These are phyloP conservation scores for Zizania palustris DNA, from an alignment of 202 grass and related monocot species.

Conservation along the genomic window DNA sequence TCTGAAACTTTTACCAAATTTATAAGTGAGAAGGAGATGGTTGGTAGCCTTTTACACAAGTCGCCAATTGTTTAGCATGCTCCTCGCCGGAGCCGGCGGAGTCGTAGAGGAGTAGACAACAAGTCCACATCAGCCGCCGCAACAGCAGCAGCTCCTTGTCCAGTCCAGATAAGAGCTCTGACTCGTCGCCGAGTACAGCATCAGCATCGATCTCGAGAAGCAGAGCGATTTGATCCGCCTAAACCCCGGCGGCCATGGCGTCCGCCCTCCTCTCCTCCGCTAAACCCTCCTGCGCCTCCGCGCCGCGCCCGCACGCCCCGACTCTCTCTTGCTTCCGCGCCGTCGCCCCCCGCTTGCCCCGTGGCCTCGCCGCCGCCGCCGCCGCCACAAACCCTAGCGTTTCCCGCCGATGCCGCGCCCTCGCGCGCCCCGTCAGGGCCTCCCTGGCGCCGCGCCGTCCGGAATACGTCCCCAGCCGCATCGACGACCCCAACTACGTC, in stretches of 20 bases:
- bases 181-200: background rate
- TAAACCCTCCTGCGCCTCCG: constrained; percentile 40
- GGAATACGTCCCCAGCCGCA: constrained; percentile 66
- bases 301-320: background rate
- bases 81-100: background rate
- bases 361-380: constrained; percentile 6
- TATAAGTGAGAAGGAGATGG: no score
- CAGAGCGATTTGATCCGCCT: constrained; percentile 16
- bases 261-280: constrained; percentile 46
- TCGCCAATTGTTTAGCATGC: background rate
- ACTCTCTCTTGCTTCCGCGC: background rate
- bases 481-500: constrained; percentile 82
- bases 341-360: constrained; percentile 1
- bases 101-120: no score
- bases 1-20: no score
- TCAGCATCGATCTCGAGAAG: background rate
- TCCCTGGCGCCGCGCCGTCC: constrained; percentile 44
- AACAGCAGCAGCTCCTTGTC: background rate
- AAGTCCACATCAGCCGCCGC: no score
- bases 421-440: constrained; percentile 19
- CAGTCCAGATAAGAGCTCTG: background rate
- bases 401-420: constrained; percentile 17
- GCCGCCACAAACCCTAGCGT: constrained; percentile 16
- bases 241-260: constrained; percentile 56
- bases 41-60: no score